Evolutionary conservation across 148 eudicot genomes (phyloP).

Genomic region (Chenopodium berlandieri): DNA sequence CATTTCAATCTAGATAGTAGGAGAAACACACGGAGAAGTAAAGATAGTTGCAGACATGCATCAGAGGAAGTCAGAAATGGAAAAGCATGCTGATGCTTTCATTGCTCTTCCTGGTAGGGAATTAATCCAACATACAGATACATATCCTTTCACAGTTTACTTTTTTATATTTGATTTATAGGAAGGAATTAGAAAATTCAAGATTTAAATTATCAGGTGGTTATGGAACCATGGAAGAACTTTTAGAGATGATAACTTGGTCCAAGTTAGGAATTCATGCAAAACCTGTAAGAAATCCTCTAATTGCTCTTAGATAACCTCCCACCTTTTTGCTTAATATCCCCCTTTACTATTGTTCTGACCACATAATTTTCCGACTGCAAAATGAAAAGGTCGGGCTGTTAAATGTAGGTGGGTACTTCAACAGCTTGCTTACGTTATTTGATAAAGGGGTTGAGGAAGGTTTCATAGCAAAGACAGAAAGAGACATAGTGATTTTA

Average conservation of each 20-base stretch:
- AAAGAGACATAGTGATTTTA: constrained; percentile 59
- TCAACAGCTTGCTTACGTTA: constrained; percentile 61
- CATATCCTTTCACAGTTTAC: neutral
- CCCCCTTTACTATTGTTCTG: neutral
- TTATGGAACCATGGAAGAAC: constrained; percentile 85
- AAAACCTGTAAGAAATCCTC: constrained; percentile 51
- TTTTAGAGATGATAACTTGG: constrained; percentile 74
- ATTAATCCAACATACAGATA: neutral
- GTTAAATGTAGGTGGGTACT: constrained; percentile 77
- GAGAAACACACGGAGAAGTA: constrained; percentile 61
- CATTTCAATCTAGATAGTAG: constrained; percentile 46
- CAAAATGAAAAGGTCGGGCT: constrained; percentile 55
- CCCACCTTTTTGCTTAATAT: neutral
- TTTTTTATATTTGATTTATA: neutral
- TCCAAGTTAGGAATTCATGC: constrained; percentile 80
- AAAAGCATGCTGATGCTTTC: constrained; percentile 76
- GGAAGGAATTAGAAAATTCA: neutral
- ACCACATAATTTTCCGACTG: neutral
- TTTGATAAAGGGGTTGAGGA: constrained; percentile 88
- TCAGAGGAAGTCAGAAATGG: constrained; percentile 80
- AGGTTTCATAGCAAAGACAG: constrained; percentile 65
- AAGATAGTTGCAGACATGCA: constrained; percentile 72
- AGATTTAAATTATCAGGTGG: constrained; percentile 43
- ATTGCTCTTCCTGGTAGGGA: constrained; percentile 83
- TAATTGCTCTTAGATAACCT: neutral